These are phyloP conservation scores for Cladophialophora chaetospira DNA, from an alignment of 2,329 filamentous ascomycete species.

Conservation along the genomic window DNA sequence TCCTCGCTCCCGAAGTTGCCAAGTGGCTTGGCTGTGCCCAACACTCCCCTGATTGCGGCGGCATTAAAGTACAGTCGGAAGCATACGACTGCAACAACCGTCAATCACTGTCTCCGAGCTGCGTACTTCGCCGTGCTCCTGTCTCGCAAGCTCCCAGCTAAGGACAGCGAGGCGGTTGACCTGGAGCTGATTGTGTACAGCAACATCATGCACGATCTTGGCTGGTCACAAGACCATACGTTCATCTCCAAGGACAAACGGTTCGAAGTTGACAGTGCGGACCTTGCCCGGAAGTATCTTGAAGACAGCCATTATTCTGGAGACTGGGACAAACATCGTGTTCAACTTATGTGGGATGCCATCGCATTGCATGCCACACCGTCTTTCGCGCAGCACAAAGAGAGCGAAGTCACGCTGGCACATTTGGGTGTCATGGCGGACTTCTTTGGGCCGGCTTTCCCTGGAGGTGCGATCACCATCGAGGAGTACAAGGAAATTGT, in stretches of 20 bases:
- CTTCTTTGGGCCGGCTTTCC: slow-evolving; percentile 26
- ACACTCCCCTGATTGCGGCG: slow-evolving; percentile 8
- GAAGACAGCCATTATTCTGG: background rate
- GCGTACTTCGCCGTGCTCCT: slow-evolving; percentile 44
- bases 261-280: slow-evolving; percentile 55
- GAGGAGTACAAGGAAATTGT: slow-evolving; percentile 39
- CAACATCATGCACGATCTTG: slow-evolving; percentile 34
- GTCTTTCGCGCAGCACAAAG: slow-evolving; percentile 32
- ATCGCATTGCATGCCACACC: slow-evolving; percentile 45
- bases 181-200: slow-evolving; percentile 30
- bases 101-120: slow-evolving; percentile 26
- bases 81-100: slow-evolving; percentile 17
- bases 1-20: background rate
- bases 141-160: slow-evolving; percentile 31
- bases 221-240: slow-evolving; percentile 42
- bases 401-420: slow-evolving; percentile 29
- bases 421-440: slow-evolving; percentile 28
- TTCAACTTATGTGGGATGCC: slow-evolving; percentile 53
- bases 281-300: slow-evolving; percentile 46
- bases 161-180: slow-evolving; percentile 29
- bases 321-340: slow-evolving; percentile 44
- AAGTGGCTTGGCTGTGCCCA: slow-evolving; percentile 8
- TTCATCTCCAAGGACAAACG: slow-evolving; percentile 49
- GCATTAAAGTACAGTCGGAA: slow-evolving; percentile 17
- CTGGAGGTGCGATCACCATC: slow-evolving; percentile 33